phyloP scores from a whole-genome alignment of 768 basidiomycete species.

The Auriscalpium vulgare region DNA sequence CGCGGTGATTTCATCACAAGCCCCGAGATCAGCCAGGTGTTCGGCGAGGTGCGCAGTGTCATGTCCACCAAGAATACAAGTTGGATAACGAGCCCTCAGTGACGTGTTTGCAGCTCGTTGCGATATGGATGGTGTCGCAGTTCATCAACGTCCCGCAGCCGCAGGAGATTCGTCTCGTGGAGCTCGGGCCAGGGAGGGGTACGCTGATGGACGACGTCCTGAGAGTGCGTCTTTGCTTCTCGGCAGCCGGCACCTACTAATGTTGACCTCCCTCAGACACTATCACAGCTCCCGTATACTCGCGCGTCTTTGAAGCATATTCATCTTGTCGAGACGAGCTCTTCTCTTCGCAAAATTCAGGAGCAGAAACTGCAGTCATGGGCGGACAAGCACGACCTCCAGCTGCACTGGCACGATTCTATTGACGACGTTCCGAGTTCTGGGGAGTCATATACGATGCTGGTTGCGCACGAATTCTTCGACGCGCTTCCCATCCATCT shows the following conservation, averaged over 20 bases:
- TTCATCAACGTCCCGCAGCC: constrained; percentile 52
- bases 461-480: constrained; percentile 96
- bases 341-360: constrained; percentile 58
- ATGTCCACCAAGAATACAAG: constrained; percentile 1
- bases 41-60: constrained; percentile 74
- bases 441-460: constrained; percentile 59
- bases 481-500: constrained; percentile 92
- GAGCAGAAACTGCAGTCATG: constrained; percentile 35
- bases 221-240: constrained; percentile 43
- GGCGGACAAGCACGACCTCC: constrained; percentile 24
- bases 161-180: constrained; percentile 59
- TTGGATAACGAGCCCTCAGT: constrained; percentile 32
- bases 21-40: constrained; percentile 93
- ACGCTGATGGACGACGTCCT: constrained; percentile 88
- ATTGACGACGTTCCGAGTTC: constrained; percentile 56
- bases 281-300: constrained; percentile 38
- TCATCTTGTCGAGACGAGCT: constrained; percentile 78
- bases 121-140: constrained; percentile 76
- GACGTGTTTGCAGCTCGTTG: constrained; percentile 56
- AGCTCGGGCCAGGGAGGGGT: constrained; percentile 91
- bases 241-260: no score
- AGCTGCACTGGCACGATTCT: constrained; percentile 64
- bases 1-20: constrained; percentile 93
- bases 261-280: constrained; percentile 31
- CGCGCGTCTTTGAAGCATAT: constrained; percentile 35